These are phyloP conservation scores for Paraphoma sp. DNA, from an alignment of 2,329 filamentous ascomycete genomes.

Conservation along the genomic window DNA sequence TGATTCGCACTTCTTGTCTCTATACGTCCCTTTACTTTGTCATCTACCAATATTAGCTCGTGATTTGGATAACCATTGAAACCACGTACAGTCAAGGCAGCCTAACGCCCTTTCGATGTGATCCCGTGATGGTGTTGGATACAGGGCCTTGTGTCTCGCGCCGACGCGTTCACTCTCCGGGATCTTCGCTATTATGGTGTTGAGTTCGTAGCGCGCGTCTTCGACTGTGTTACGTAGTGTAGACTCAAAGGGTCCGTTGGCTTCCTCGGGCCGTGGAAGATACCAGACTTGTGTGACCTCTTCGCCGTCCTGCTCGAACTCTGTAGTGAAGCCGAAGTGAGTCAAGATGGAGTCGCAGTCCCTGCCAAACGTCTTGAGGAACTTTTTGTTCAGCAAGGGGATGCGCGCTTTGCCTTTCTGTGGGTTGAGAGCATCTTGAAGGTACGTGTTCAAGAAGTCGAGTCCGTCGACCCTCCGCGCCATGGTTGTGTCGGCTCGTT, in stretches of 20 bases:
- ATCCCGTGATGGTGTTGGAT: conserved; percentile 44
- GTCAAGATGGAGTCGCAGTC: conserved; percentile 66
- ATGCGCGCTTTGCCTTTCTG: conserved; percentile 61
- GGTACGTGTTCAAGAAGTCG: conserved; percentile 64
- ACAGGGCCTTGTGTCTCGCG: conserved; percentile 38
- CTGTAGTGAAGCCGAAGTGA: conserved; percentile 62
- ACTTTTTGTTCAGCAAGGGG: conserved; percentile 67
- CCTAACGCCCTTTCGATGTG: conserved; percentile 49
- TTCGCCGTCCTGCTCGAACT: conserved; percentile 38
- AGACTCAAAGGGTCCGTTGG: conserved; percentile 25
- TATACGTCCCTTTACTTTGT: conserved; percentile 27
- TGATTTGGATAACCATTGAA: not conserved
- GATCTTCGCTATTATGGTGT: conserved; percentile 56
- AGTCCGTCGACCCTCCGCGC: conserved; percentile 63
- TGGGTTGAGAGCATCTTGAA: conserved; percentile 63
- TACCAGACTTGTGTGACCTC: conserved; percentile 42
- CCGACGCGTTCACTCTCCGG: conserved; percentile 36
- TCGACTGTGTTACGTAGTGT: conserved; percentile 54
- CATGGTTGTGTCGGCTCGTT: conserved; percentile 60
- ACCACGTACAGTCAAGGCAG: conserved; percentile 43
- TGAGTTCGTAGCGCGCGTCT: conserved; percentile 65
- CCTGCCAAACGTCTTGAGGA: conserved; percentile 66
- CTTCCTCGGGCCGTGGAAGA: conserved; percentile 36
- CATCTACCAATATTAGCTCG: conserved; percentile 28
- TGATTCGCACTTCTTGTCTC: conserved; percentile 35